Evolutionary conservation across 2,329 filamentous ascomycete genomes (phyloP).

Genomic region (Epichloe glyceriae): DNA sequence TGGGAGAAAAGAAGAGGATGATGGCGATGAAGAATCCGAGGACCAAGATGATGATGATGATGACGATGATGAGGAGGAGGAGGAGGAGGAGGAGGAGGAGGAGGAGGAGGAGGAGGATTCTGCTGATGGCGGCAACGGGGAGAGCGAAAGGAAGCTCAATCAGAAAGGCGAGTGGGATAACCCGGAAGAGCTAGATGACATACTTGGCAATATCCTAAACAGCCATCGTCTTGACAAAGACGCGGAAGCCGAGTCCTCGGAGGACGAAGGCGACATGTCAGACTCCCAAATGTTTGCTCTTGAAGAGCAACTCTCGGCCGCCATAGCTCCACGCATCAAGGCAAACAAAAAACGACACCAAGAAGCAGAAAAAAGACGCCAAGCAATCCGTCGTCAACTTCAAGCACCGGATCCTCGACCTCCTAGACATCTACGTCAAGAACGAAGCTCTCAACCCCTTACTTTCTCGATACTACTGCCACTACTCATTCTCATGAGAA

Average conservation of each 20-base stretch:
- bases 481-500: constrained; percentile 61
- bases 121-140: constrained; percentile 30
- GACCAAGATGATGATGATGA: constrained; percentile 23
- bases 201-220: constrained; percentile 65
- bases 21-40: constrained; percentile 17
- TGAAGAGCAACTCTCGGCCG: constrained; percentile 69
- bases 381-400: constrained; percentile 86
- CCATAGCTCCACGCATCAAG: constrained; percentile 69
- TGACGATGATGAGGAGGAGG: constrained; percentile 8
- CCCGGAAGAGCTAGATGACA: constrained; percentile 49
- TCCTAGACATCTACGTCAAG: constrained; percentile 74
- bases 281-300: constrained; percentile 91
- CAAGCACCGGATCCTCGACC: constrained; percentile 84
- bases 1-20: background rate
- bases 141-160: constrained; percentile 26
- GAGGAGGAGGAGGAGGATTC: background rate
- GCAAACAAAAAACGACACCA: constrained; percentile 44
- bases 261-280: constrained; percentile 71
- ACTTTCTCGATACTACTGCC: constrained; percentile 62
- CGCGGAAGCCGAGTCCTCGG: constrained; percentile 39
- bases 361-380: constrained; percentile 76
- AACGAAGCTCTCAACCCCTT: constrained; percentile 56
- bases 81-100: constrained; percentile 1
- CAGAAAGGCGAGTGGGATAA: constrained; percentile 28
- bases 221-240: constrained; percentile 54